Base-by-base conservation (phyloP, 2,329 filamentous ascomycete genomes). In the Curvularia spicifera region DNA sequence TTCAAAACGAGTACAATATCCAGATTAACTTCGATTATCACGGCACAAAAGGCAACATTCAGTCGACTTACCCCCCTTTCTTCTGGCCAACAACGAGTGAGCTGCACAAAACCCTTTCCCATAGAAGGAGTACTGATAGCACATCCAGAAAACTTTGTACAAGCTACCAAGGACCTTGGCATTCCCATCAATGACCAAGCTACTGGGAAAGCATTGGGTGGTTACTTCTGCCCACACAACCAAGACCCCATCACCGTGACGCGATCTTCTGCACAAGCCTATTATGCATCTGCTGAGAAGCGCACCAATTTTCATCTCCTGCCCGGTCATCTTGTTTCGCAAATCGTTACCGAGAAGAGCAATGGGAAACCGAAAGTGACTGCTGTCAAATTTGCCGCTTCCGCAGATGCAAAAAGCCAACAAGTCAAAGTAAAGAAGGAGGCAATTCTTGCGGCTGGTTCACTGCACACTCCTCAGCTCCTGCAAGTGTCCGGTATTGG, bases 401-500 rank as follows among this genome's bases (percentile, higher is more conserved):
- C 68, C 2, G 51, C 52, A 31, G 39, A 51, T 24, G 63, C 57
- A 5, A 43, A 47, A 28, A 44, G 52, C 13, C 57, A 63, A 29
- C 58, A 53, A 3, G 56, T 67, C 4, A 64, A 56, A n/a, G 69
- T 64, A 13, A 69, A 56, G 44, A 53, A 59, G 45, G 70, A 73
- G 40, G 68, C 60, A 13, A 65, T 73, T 18, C 37, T 72, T 13
- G 64, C 70, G 15, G 70, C 70, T 48, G 70, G 70, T 20, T 12
- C 67, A 22, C 29, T 73, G 7, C 68, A 70, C 48, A 68, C 68
- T 1, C 69, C 70, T 7, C 69, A 73, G 49, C 45, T 73, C 1
- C 59, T 73, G 10, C 70, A 72, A 31, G 57, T 70, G 1, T 71
- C 68, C 28, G 70, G 70, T 8, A 69, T 73, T n/a, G 70, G 70